Percentiles rank a stretch among this genome's conserved stretches.
Evolutionary conservation across 2,329 filamentous ascomycete species (phyloP).

Genomic region (Scedosporium apiospermum): DNA sequence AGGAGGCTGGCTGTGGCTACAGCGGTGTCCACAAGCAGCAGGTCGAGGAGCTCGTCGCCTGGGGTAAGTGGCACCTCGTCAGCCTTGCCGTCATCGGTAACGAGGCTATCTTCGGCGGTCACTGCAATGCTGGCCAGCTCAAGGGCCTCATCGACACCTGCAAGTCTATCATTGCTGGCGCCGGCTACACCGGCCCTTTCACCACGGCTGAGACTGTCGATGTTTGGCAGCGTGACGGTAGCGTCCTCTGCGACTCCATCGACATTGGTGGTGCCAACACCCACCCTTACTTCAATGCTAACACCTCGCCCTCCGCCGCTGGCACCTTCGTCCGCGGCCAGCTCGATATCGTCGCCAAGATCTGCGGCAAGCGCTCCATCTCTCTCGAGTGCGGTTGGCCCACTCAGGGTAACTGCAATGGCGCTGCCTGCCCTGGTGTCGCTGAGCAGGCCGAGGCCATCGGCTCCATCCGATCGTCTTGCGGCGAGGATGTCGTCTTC

Average conservation of each 20-base stretch:
- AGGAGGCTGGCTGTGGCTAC: conserved; percentile 50
- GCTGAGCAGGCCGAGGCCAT: conserved; percentile 65
- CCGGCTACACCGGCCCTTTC: conserved; percentile 63
- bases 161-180: conserved; percentile 50
- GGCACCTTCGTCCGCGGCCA: conserved; percentile 69
- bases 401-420: conserved; percentile 58
- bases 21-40: conserved; percentile 59
- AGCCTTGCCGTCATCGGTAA: conserved; percentile 81
- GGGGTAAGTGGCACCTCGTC: conserved; percentile 66
- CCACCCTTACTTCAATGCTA: conserved; percentile 87
- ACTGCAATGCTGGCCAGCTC: conserved; percentile 55
- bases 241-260: conserved; percentile 58
- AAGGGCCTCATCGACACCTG: conserved; percentile 58
- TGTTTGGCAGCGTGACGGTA: conserved; percentile 57
- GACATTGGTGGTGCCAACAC: conserved; percentile 80
- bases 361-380: conserved; percentile 69
- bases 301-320: conserved; percentile 52
- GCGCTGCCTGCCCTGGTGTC: conserved; percentile 57
- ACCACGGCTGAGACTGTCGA: conserved; percentile 83
- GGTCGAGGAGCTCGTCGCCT: conserved; percentile 61
- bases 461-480: conserved; percentile 53
- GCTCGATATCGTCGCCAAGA: conserved; percentile 57
- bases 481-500: conserved; percentile 63
- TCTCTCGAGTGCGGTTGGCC: conserved; percentile 94
- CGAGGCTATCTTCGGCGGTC: conserved; percentile 74